phyloP scores from a whole-genome alignment of 352 stramenopile species.

The Phytophthora agathidicida region DNA sequence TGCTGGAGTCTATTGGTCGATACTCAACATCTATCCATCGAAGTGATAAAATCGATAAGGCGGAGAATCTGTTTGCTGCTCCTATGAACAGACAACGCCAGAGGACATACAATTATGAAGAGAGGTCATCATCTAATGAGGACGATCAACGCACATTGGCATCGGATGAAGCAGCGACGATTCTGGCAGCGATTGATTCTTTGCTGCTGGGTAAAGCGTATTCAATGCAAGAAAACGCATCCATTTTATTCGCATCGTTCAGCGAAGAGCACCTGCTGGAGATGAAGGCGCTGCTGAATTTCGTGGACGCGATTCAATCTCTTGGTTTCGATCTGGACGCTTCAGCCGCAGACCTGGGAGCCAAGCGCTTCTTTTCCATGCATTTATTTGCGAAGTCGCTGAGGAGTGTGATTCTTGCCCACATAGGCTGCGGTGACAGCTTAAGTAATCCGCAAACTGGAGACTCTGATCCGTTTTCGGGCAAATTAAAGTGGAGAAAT shows the following conservation, averaged over 20 bases:
- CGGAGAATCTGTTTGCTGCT: constrained; percentile 71
- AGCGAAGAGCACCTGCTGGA: constrained; percentile 71
- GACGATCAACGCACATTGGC: constrained; percentile 27
- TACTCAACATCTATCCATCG: constrained; percentile 76
- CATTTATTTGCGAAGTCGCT: constrained; percentile 68
- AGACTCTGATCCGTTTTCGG: constrained; percentile 12
- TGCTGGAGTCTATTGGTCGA: constrained; percentile 62
- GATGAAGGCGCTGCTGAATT: constrained; percentile 74
- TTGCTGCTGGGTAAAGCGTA: constrained; percentile 32
- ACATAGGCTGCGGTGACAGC: not conserved
- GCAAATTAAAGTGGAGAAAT: constrained; percentile 26
- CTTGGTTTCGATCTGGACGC: constrained; percentile 81
- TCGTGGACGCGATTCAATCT: constrained; percentile 71
- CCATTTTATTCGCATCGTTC: constrained; percentile 69
- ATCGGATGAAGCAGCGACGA: constrained; percentile 27
- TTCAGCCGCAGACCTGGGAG: constrained; percentile 74
- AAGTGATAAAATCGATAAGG: constrained; percentile 67
- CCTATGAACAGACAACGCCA: constrained; percentile 20
- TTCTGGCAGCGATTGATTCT: constrained; percentile 42
- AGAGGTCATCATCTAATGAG: constrained; percentile 12
- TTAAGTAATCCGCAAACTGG: constrained; percentile 33
- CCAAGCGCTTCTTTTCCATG: constrained; percentile 80
- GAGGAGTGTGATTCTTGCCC: constrained; percentile 44
- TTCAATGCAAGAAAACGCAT: constrained; percentile 42
- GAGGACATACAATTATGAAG: constrained; percentile 20